phyloP scores from a whole-genome alignment of 441 rosid genomes.

The Adansonia rubrostipa region DNA sequence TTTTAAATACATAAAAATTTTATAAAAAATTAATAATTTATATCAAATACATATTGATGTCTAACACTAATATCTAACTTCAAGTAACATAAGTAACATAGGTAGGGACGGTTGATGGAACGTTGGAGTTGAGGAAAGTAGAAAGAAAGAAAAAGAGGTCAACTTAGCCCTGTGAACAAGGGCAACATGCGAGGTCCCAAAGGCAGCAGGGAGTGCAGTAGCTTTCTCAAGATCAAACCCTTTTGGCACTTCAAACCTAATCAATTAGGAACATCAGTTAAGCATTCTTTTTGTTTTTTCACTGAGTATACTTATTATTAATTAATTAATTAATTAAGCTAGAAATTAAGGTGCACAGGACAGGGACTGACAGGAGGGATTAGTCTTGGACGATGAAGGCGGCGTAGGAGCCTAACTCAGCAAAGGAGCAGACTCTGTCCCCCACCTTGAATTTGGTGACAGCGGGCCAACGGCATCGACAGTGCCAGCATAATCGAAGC shows the following conservation, averaged over 20 bases:
- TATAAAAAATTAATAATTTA: too few species aligned
- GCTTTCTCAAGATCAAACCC: slow-evolving; percentile 80
- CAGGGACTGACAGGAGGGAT: slow-evolving; percentile 48
- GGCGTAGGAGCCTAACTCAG: slow-evolving; percentile 75
- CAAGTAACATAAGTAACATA: too few species aligned
- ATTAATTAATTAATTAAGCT: background rate
- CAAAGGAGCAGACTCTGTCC: slow-evolving; percentile 74
- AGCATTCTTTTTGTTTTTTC: background rate
- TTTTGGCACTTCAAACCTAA: slow-evolving; percentile 72
- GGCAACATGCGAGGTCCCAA: slow-evolving; percentile 93
- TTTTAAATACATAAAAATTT: too few species aligned
- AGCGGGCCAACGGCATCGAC: slow-evolving; percentile 66
- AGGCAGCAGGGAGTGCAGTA: slow-evolving; percentile 86
- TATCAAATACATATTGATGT: too few species aligned
- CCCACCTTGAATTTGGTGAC: slow-evolving; percentile 75
- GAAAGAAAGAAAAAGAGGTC: slow-evolving; percentile 32
- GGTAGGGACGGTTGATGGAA: background rate
- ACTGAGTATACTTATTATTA: too few species aligned
- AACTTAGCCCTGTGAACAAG: slow-evolving; percentile 83
- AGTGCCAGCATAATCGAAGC: slow-evolving; percentile 87
- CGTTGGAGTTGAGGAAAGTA: background rate
- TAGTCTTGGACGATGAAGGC: slow-evolving; percentile 75
- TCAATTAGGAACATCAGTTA: background rate
- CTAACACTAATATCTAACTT: too few species aligned
- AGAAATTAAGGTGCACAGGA: background rate